Evolutionary conservation across 768 basidiomycete genomes (phyloP), one percentile per base, ranked within the genome.

Genomic region (Naematelia aurantialba): DNA sequence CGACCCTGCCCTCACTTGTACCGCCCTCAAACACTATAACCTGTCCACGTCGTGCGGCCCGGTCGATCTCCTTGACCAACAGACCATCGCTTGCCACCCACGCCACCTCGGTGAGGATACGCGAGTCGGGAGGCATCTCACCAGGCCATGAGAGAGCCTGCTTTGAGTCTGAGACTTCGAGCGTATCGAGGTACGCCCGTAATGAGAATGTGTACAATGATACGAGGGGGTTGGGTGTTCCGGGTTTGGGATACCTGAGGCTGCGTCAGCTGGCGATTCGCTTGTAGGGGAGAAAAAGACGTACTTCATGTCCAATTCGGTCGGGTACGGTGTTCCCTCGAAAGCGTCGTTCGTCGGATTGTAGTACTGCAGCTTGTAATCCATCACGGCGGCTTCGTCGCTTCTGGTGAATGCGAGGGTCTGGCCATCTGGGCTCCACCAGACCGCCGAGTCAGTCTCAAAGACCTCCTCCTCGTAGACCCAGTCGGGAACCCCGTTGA

Each of bases 401-500:
- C 90, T 86, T 11, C 83, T 79, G 45, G 97, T 84, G 81, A 88
- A 99, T 0, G 92, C 91, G 45, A 99, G 62, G 30, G 79, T 78
- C 1, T 74, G 65, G 0, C 85, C 85, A 66, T 87, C 83, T 2
- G 93, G 94, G 10, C 89, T 87, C 88, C 89, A 98, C 91, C 91
- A 98, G 3, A 94, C 79, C 0, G 92, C 86, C 49, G 76, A 85
- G 70, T 91, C 84, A 39, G 78, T 72, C 2, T 81, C 79, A 66
- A 91, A 88, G 22, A 97, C 76, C 56, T 77, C 76, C 54, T 77
- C 76, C 53, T 77, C 76, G 50, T 77, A 77, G 3, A 97, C 94
- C 94, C 96, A 98, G 74, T 96, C 91, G 0, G 91, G 89, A 1
- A 96, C 88, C 5, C 96, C 96, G 69, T 97, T 85, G 81, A 98